Conservation (phyloP, 1,139 yeast species). For the Geotrichum carabidarum region DNA sequence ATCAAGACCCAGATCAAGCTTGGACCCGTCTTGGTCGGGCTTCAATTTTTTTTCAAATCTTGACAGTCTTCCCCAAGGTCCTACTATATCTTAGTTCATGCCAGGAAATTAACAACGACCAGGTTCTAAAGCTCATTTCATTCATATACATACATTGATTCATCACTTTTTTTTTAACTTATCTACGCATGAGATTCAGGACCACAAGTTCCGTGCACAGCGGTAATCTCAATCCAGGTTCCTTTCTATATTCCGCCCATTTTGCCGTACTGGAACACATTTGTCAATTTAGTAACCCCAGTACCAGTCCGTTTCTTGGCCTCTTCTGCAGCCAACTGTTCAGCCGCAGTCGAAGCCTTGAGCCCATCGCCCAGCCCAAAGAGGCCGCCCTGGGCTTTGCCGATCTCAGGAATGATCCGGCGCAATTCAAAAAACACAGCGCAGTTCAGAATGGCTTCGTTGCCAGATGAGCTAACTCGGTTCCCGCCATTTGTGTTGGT, state of each 20-base stretch:
- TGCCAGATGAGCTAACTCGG: conserved; percentile 46
- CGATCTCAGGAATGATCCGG: conserved; percentile 38
- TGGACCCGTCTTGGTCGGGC: too few species aligned
- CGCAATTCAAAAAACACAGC: conserved; percentile 49
- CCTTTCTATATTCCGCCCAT: conserved; percentile 30
- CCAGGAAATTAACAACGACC: too few species aligned
- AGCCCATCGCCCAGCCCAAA: conserved; percentile 38
- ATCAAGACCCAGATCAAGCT: too few species aligned
- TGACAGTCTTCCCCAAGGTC: too few species aligned
- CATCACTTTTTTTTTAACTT: too few species aligned
- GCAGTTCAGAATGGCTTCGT: conserved; percentile 48
- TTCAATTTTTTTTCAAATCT: too few species aligned
- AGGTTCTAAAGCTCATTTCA: too few species aligned
- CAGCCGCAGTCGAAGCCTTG: conserved; percentile 21
- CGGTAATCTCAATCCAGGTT: too few species aligned
- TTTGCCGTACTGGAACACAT: conserved; percentile 34
- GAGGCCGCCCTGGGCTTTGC: conserved; percentile 32
- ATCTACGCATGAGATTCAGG: too few species aligned
- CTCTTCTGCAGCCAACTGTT: neutral
- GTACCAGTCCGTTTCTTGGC: conserved; percentile 10
- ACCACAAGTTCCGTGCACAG: too few species aligned
- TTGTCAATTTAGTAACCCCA: conserved; percentile 28
- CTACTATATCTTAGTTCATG: too few species aligned
- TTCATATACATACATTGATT: too few species aligned
- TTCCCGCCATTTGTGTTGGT: conserved; percentile 23